phyloP scores from a whole-genome alignment of 139 green algal species.

The Eudorina sp. region DNA sequence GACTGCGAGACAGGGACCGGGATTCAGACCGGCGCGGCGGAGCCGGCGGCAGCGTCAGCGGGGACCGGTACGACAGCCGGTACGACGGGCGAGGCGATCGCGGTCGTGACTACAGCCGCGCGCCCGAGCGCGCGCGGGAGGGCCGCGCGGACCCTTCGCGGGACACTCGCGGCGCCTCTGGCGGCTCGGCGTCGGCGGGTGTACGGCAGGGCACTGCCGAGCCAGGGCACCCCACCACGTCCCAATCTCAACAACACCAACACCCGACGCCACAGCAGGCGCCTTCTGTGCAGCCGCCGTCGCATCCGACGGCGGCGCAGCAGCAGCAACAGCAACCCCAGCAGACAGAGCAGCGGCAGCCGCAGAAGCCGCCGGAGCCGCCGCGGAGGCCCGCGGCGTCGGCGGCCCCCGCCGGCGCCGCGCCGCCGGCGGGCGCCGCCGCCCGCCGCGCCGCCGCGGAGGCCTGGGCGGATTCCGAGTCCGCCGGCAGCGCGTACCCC shows the following conservation, averaged over 20 bases:
- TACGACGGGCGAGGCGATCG: neutral
- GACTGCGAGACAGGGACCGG: conserved; percentile 11
- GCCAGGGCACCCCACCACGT: neutral
- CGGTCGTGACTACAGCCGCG: neutral
- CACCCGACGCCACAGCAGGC: neutral
- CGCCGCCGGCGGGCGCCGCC: neutral
- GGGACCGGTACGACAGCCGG: conserved; percentile 6
- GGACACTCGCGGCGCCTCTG: neutral
- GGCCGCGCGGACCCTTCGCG: too few relatives aligned
- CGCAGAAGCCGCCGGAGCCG: neutral
- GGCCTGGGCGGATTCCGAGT: conserved; percentile 17
- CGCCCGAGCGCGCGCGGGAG: neutral
- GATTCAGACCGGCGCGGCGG: neutral
- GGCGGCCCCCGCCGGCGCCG: neutral
- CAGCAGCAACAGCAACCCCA: neutral
- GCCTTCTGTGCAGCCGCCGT: too few relatives aligned
- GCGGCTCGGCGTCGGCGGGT: neutral
- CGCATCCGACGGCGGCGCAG: neutral
- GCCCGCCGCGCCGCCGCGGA: neutral
- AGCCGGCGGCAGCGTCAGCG: too few relatives aligned
- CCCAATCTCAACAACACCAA: neutral
- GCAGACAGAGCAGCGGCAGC: neutral
- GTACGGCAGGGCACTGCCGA: neutral
- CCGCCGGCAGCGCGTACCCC: conserved; percentile 9
- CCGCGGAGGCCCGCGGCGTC: neutral